Conservation (phyloP, 345 rosid species). For the Camelina neglecta region DNA sequence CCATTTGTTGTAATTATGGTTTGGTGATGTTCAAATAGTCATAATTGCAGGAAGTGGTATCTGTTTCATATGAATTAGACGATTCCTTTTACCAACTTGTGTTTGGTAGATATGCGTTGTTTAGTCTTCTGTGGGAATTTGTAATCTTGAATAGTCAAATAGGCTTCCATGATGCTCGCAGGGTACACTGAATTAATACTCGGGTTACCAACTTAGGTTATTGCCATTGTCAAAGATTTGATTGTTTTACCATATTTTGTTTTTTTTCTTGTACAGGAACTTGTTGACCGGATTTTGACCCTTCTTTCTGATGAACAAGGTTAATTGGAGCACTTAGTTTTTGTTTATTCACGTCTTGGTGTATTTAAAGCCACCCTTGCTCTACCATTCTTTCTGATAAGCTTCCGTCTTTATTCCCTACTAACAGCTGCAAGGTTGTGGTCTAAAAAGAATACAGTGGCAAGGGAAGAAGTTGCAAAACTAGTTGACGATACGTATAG, state of each 20-base stretch:
- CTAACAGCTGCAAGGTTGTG: conserved; percentile 67
- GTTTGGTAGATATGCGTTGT: conserved; percentile 13
- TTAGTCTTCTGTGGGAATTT: conserved; percentile 4
- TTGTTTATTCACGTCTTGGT: conserved; percentile 7
- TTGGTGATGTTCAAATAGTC: conserved; percentile 8
- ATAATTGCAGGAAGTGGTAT: background rate
- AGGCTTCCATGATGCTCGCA: conserved; percentile 6
- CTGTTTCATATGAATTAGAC: conserved; percentile 4
- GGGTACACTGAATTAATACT: background rate
- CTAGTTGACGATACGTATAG: conserved; percentile 91
- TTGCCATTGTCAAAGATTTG: background rate
- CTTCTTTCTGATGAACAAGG: conserved; percentile 82
- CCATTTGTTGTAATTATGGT: background rate
- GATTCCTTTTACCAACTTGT: background rate
- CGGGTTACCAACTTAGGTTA: background rate
- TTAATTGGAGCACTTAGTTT: conserved; percentile 36
- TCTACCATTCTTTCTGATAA: conserved; percentile 26
- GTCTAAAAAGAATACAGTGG: conserved; percentile 68
- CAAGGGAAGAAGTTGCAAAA: conserved; percentile 89
- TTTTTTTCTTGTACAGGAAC: conserved; percentile 63
- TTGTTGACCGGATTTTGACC: conserved; percentile 74
- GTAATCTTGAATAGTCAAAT: conserved; percentile 6
- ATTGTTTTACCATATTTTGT: background rate
- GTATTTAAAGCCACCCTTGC: background rate
- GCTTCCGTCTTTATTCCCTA: conserved; percentile 13